A percentile compares a stretch with the other conserved stretches of the same genome.
phyloP scores from a whole-genome alignment of 805 yeast species.

The Nematodospora valgi region DNA sequence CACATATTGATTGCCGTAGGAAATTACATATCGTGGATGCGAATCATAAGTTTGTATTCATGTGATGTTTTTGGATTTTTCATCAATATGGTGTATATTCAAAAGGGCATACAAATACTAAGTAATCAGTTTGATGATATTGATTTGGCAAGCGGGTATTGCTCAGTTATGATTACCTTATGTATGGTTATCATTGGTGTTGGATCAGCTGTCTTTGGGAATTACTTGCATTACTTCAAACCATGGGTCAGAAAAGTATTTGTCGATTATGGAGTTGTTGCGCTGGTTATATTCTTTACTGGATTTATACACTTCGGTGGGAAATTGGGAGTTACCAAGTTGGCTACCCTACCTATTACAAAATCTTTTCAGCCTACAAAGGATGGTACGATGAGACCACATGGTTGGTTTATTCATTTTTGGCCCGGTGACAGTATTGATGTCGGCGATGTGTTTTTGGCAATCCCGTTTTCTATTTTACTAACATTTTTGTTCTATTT shows the following conservation, averaged over 20 bases:
- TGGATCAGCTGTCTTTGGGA: slow-evolving; percentile 55
- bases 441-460: slow-evolving; percentile 77
- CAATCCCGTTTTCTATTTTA: slow-evolving; percentile 88
- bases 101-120: slow-evolving; percentile 85
- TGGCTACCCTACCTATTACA: slow-evolving; percentile 66
- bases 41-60: slow-evolving; percentile 73
- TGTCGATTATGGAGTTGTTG: slow-evolving; percentile 83
- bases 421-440: slow-evolving; percentile 57
- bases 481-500: slow-evolving; percentile 84
- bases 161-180: slow-evolving; percentile 70
- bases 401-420: slow-evolving; percentile 77
- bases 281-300: slow-evolving; percentile 82
- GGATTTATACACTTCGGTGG: slow-evolving; percentile 95
- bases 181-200: slow-evolving; percentile 77
- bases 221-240: slow-evolving; percentile 57
- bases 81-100: slow-evolving; percentile 81
- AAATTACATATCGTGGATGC: slow-evolving; percentile 65
- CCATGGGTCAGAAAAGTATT: slow-evolving; percentile 63
- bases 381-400: slow-evolving; percentile 33
- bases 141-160: slow-evolving; percentile 54
- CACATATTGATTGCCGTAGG: slow-evolving; percentile 70
- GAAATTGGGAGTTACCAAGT: slow-evolving; percentile 49
- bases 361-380: slow-evolving; percentile 72
- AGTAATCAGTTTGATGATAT: slow-evolving; percentile 58
- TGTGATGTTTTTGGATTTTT: slow-evolving; percentile 94